phyloP scores from a whole-genome alignment of 2,329 filamentous ascomycete genomes.

The Fusarium sp. region DNA sequence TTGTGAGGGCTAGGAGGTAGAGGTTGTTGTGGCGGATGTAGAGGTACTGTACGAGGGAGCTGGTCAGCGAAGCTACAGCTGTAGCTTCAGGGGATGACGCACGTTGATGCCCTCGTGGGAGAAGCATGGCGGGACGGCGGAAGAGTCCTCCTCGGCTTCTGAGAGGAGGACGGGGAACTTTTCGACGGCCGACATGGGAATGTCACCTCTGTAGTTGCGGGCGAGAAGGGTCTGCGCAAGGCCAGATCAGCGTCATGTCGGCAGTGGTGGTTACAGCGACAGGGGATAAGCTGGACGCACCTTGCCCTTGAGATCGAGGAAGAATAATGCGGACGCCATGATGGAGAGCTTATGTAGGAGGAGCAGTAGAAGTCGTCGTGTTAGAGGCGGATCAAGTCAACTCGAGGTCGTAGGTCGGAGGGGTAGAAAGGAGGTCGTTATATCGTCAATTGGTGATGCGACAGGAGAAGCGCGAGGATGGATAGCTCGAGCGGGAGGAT shows the following conservation, averaged over 20 bases:
- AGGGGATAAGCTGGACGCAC: slow-evolving; percentile 57
- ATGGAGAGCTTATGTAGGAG: slow-evolving; percentile 48
- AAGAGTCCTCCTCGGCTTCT: slow-evolving; percentile 99
- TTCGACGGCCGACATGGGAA: slow-evolving; percentile 99
- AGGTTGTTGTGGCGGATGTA: slow-evolving; percentile 99
- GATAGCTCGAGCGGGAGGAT: slow-evolving; percentile 31
- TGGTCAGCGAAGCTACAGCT: slow-evolving; percentile 35
- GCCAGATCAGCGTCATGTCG: slow-evolving; percentile 40
- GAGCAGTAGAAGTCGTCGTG: slow-evolving; percentile 13
- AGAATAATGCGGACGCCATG: slow-evolving; percentile 99
- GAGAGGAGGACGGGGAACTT: slow-evolving; percentile 96
- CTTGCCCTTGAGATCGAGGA: slow-evolving; percentile 99
- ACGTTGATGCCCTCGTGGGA: slow-evolving; percentile 99
- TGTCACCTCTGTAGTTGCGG: slow-evolving; percentile 97
- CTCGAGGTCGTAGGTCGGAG: slow-evolving; percentile 26
- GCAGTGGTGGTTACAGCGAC: slow-evolving; percentile 7
- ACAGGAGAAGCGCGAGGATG: slow-evolving; percentile 26
- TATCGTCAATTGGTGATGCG: slow-evolving; percentile 43
- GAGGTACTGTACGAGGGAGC: slow-evolving; percentile 76
- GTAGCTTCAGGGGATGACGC: slow-evolving; percentile 52
- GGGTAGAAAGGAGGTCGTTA: slow-evolving; percentile 44
- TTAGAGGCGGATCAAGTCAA: slow-evolving; percentile 21
- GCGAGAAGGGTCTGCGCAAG: slow-evolving; percentile 88
- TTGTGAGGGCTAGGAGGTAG: slow-evolving; percentile 96
- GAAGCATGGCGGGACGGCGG: slow-evolving; percentile 96